These are phyloP conservation scores for Cinchona pubescens DNA, from an alignment of 257 asterid genomes.

Conservation along the genomic window DNA sequence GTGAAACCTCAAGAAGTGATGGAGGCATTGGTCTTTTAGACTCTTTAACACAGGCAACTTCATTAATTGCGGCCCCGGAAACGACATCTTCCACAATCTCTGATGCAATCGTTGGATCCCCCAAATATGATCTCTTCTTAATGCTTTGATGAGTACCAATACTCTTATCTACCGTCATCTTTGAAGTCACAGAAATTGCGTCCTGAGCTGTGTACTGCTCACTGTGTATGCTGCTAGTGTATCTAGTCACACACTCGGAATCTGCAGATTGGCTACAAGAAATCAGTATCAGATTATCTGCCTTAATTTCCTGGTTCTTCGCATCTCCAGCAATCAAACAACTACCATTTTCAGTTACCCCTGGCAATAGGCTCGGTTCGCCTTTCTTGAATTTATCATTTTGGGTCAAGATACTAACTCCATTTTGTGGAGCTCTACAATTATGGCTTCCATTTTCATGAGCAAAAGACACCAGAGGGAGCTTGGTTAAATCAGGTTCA, in stretches of 20 bases:
- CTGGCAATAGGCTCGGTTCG: slow-evolving; percentile 21
- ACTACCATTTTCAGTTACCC: slow-evolving; percentile 23
- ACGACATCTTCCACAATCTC: slow-evolving; percentile 36
- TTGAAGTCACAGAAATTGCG: slow-evolving; percentile 19
- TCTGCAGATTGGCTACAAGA: slow-evolving; percentile 14
- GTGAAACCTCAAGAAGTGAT: slow-evolving; percentile 43
- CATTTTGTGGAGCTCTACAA: slow-evolving; percentile 31
- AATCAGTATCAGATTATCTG: slow-evolving; percentile 18
- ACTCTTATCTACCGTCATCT: slow-evolving; percentile 19
- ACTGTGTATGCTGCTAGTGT: slow-evolving; percentile 21
- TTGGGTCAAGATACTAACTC: slow-evolving; percentile 31
- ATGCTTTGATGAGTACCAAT: slow-evolving; percentile 27
- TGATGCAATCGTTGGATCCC: slow-evolving; percentile 33
- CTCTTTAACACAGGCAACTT: slow-evolving; percentile 26
- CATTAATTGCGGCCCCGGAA: slow-evolving; percentile 21
- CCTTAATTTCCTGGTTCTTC: slow-evolving; percentile 16
- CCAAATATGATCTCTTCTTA: slow-evolving; percentile 30
- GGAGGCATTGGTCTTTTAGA: slow-evolving; percentile 39
- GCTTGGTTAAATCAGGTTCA: slow-evolving; percentile 43
- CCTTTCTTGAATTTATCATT: slow-evolving; percentile 27
- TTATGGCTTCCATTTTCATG: slow-evolving; percentile 31
- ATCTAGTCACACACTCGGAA: slow-evolving; percentile 25
- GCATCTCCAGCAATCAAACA: slow-evolving; percentile 27
- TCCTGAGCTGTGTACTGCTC: slow-evolving; percentile 30
- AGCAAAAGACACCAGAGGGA: slow-evolving; percentile 35